Percentiles rank a stretch among this genome's conserved stretches.
Evolutionary conservation across 495 filamentous ascomycete species (phyloP).

Genomic region (Hypoxylon crocopeplum): DNA sequence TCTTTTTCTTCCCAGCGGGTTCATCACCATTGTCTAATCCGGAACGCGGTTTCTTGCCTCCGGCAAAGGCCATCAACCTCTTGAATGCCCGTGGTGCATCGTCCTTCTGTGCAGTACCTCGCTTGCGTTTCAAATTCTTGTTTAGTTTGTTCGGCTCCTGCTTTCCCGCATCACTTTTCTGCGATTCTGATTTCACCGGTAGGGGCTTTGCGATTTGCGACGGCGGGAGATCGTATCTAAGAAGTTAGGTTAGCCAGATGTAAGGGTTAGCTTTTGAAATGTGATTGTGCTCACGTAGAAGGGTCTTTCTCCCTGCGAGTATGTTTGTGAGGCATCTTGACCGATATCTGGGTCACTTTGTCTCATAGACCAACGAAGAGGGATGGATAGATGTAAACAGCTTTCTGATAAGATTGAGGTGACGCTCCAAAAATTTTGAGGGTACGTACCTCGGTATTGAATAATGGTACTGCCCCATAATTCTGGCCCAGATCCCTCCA

Average conservation of each 20-base stretch:
- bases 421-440: no score
- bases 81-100: slow-evolving; percentile 89
- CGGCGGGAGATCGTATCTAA: slow-evolving; percentile 78
- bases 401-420: no score
- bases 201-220: slow-evolving; percentile 72
- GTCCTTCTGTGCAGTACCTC: slow-evolving; percentile 59
- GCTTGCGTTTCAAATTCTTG: slow-evolving; percentile 57
- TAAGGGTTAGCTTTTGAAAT: slow-evolving; percentile 23
- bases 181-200: slow-evolving; percentile 54
- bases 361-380: not conserved
- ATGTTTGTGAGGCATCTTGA: slow-evolving; percentile 84
- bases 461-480: no score
- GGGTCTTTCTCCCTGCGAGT: slow-evolving; percentile 64
- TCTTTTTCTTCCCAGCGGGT: slow-evolving; percentile 56
- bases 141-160: slow-evolving; percentile 29
- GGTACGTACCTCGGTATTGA: no score
- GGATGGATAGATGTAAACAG: not conserved
- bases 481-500: no score
- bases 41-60: slow-evolving; percentile 61
- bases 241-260: slow-evolving; percentile 37
- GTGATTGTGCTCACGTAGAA: slow-evolving; percentile 43
- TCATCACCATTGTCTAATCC: slow-evolving; percentile 73
- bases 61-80: slow-evolving; percentile 75
- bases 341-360: not conserved
- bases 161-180: slow-evolving; percentile 42